These are phyloP conservation scores for Podospora anserina DNA, from an alignment of 495 filamentous ascomycete genomes.

Conservation along the genomic window DNA sequence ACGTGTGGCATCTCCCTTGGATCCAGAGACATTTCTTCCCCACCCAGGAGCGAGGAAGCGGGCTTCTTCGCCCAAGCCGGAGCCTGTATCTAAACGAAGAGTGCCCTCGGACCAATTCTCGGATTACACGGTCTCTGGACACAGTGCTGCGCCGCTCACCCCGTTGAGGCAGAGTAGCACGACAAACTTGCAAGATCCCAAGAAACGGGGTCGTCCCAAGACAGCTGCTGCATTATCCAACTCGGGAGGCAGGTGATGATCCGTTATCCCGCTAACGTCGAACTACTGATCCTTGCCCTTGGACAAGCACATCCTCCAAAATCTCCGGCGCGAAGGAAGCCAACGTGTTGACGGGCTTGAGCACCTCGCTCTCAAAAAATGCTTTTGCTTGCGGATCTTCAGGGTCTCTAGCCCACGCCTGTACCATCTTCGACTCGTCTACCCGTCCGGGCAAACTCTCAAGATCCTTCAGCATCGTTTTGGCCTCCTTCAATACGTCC, in stretches of 20 bases:
- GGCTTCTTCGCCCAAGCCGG: background rate
- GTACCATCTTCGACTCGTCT: slow-evolving; percentile 33
- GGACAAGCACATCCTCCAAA: slow-evolving; percentile 35
- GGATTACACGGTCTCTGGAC: background rate
- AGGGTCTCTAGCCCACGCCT: slow-evolving; percentile 38
- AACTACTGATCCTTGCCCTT: slow-evolving; percentile 2
- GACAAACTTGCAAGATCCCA: background rate
- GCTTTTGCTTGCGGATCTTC: slow-evolving; percentile 27
- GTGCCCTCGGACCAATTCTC: background rate
- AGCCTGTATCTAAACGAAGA: background rate
- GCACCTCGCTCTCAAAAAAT: slow-evolving; percentile 39
- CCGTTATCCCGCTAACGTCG: background rate
- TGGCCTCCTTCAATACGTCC: slow-evolving; percentile 35
- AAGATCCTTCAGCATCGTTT: slow-evolving; percentile 37
- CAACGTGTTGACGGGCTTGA: slow-evolving; percentile 35
- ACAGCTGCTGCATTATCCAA: background rate
- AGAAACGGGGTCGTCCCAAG: background rate
- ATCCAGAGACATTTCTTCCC: background rate
- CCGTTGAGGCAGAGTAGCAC: background rate
- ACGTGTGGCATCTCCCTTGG: background rate
- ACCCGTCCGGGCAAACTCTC: slow-evolving; percentile 37
- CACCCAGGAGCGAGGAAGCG: background rate
- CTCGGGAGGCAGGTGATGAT: background rate
- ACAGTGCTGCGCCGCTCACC: background rate
- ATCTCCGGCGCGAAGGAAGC: slow-evolving; percentile 36